These are phyloP conservation scores for Dothideomycetes sp. DNA, from an alignment of 2,329 filamentous ascomycete species.

Conservation along the genomic window DNA sequence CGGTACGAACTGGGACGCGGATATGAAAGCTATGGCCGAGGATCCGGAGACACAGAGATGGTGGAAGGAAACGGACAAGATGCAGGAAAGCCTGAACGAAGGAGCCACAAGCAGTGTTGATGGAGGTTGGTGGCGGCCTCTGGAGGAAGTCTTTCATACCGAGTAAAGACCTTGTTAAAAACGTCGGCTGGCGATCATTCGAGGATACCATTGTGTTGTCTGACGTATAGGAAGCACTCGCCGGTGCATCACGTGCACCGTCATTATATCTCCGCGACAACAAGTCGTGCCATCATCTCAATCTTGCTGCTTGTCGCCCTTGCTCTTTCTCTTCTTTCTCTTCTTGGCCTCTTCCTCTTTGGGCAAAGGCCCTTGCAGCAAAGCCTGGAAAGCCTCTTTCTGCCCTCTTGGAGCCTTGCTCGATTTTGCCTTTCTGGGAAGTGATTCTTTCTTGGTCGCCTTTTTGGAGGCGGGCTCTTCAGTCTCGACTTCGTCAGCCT, in stretches of 20 bases:
- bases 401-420: conserved; percentile 9
- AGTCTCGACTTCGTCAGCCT: conserved; percentile 10
- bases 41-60: conserved; percentile 67
- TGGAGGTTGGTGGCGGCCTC: conserved; percentile 54
- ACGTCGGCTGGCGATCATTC: too few relatives aligned
- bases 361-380: conserved; percentile 21
- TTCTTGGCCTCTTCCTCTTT: conserved; percentile 20
- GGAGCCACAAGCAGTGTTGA: conserved; percentile 52
- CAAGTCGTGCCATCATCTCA: too few relatives aligned
- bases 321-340: conserved; percentile 23
- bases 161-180: too few relatives aligned
- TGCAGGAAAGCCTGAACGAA: conserved; percentile 54
- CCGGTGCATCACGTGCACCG: too few relatives aligned
- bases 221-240: too few relatives aligned
- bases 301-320: conserved; percentile 17
- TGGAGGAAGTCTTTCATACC: conserved; percentile 61
- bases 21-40: conserved; percentile 67
- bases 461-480: conserved; percentile 10
- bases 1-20: conserved; percentile 61
- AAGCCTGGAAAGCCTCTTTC: conserved; percentile 19
- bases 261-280: too few relatives aligned
- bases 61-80: conserved; percentile 73
- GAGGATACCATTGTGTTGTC: too few relatives aligned
- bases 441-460: conserved; percentile 2
- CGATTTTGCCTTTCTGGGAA: conserved; percentile 15